phyloP scores from a whole-genome alignment of 257 asterid species.

The Cruciata laevipes region DNA sequence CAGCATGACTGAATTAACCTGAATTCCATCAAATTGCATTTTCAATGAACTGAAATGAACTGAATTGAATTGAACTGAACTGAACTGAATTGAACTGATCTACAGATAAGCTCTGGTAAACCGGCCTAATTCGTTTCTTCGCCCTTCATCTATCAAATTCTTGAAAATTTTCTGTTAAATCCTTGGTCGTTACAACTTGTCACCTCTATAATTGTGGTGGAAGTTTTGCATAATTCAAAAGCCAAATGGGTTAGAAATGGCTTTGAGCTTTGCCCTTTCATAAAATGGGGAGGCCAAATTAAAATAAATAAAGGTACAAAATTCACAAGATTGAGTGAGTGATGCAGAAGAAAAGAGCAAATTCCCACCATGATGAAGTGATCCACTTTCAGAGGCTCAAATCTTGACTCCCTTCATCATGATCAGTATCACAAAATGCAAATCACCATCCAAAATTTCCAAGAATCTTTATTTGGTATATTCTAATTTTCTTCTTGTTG shows the following conservation, averaged over 20 bases:
- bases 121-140: no score
- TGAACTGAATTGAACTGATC: no score
- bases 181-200: no score
- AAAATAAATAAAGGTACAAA: neutral
- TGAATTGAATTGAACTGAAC: no score
- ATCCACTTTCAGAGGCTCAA: conserved; percentile 3
- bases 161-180: no score
- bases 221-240: neutral
- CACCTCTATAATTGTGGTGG: no score
- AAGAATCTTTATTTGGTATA: neutral
- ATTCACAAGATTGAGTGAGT: neutral
- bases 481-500: neutral
- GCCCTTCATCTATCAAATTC: no score
- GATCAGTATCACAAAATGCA: no score
- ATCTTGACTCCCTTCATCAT: neutral
- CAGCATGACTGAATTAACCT: no score
- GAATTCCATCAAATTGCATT: no score
- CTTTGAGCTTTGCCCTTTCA: neutral
- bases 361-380: neutral
- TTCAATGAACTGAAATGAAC: no score
- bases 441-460: neutral
- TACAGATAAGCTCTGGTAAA: no score
- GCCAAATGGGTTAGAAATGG: neutral
- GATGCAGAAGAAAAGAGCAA: neutral
- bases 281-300: neutral